Conservation (phyloP, 768 basidiomycete genomes). For the Trametopsis cervina region DNA sequence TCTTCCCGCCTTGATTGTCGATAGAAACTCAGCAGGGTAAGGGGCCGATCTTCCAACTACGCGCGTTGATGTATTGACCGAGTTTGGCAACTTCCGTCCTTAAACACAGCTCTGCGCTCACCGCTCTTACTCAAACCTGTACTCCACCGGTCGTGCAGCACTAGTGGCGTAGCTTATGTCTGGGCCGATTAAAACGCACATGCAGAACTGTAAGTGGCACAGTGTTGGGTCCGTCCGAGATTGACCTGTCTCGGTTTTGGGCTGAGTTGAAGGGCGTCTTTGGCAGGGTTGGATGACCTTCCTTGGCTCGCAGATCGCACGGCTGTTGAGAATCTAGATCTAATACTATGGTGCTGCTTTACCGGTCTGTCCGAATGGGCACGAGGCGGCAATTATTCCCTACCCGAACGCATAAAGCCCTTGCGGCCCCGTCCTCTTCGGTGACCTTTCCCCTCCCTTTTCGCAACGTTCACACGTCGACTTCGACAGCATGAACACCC, state of each 20-base stretch:
- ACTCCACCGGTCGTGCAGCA: neutral
- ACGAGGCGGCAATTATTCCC: neutral
- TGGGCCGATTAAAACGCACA: too few relatives aligned
- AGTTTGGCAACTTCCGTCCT: neutral
- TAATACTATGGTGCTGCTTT: too few relatives aligned
- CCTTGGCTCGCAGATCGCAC: too few relatives aligned
- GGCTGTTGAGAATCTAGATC: too few relatives aligned
- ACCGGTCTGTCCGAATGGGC: neutral
- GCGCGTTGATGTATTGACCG: neutral
- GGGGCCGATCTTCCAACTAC: neutral
- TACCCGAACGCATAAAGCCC: neutral
- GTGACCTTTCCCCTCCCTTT: neutral
- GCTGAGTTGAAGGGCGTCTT: too few relatives aligned
- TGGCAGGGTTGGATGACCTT: too few relatives aligned
- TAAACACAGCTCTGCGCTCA: neutral
- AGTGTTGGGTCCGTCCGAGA: too few relatives aligned
- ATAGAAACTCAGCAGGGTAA: too few relatives aligned
- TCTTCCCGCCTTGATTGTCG: neutral
- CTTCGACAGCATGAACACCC: slow-evolving; percentile 47
- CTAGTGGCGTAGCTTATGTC: neutral
- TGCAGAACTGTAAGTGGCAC: neutral
- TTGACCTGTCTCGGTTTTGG: too few relatives aligned
- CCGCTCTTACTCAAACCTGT: neutral
- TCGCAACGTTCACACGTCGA: neutral
- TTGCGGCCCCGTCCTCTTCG: neutral